These are phyloP conservation scores for Penicillium nucicola DNA, from an alignment of 495 filamentous ascomycete genomes.

Conservation along the genomic window DNA sequence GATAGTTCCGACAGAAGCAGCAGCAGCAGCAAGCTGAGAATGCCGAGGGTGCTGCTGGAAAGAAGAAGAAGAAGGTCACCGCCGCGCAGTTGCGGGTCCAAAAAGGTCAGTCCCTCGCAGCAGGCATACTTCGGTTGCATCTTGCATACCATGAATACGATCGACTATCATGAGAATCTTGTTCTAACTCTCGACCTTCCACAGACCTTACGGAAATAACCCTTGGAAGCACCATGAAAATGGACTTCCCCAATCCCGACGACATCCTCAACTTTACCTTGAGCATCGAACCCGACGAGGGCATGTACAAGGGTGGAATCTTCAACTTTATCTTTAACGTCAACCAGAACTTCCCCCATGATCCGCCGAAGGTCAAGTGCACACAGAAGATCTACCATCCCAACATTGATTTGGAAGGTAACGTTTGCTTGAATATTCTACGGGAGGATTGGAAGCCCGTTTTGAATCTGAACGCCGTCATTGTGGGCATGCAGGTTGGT, in stretches of 20 bases:
- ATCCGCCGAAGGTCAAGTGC: conserved; percentile 97
- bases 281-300: conserved; percentile 93
- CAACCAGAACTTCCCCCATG: conserved; percentile 93
- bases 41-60: conserved; percentile 69
- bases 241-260: conserved; percentile 88
- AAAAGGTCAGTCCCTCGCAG: conserved; percentile 62
- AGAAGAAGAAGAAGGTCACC: conserved; percentile 97
- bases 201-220: conserved; percentile 90
- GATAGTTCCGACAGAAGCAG: conserved; percentile 64
- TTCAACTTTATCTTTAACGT: conserved; percentile 93
- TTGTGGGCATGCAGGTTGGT: conserved; percentile 84
- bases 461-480: conserved; percentile 91
- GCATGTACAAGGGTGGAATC: conserved; percentile 88
- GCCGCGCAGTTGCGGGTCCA: conserved; percentile 93
- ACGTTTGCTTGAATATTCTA: conserved; percentile 95
- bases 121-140: neutral
- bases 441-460: conserved; percentile 99
- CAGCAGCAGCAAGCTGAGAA: conserved; percentile 88
- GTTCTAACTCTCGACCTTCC: neutral
- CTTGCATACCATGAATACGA: neutral
- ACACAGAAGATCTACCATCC: conserved; percentile 98
- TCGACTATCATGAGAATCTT: neutral
- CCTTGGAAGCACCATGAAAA: conserved; percentile 87
- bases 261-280: conserved; percentile 95
- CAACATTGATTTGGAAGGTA: conserved; percentile 96